Conservation (phyloP, 257 asterid species). For the Lantana camara region DNA sequence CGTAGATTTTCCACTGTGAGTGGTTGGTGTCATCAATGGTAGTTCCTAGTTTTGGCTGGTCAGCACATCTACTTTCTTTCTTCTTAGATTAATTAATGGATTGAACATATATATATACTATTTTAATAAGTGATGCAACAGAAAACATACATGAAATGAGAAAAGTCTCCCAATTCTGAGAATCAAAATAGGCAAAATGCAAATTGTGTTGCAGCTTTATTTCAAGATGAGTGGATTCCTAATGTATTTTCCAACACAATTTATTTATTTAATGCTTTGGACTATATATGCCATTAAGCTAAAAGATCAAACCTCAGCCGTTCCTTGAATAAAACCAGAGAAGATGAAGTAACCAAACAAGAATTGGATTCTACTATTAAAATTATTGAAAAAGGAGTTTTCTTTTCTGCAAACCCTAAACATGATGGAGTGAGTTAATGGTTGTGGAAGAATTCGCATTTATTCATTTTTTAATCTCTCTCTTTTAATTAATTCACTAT, state of each 20-base stretch:
- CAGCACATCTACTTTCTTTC: neutral
- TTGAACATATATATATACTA: neutral
- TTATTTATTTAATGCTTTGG: too few relatives aligned
- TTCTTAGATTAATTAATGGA: neutral
- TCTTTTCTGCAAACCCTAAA: neutral
- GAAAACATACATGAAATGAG: too few relatives aligned
- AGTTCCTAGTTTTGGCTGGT: neutral
- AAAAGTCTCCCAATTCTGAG: too few relatives aligned
- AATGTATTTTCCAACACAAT: neutral
- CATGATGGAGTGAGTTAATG: neutral
- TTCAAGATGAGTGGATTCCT: neutral
- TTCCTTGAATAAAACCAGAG: too few relatives aligned
- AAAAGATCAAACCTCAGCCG: too few relatives aligned
- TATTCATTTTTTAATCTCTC: neutral
- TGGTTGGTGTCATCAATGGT: too few relatives aligned
- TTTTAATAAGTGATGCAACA: too few relatives aligned
- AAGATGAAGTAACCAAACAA: constrained; percentile 1
- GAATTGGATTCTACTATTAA: neutral
- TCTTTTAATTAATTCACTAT: neutral
- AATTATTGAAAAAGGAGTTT: neutral
- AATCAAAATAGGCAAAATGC: too few relatives aligned
- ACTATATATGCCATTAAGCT: too few relatives aligned
- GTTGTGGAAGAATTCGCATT: neutral
- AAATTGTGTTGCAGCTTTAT: neutral
- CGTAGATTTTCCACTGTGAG: constrained; percentile 17